Conservation (phyloP, 805 yeast species). For the Geotrichum ghanense region DNA sequence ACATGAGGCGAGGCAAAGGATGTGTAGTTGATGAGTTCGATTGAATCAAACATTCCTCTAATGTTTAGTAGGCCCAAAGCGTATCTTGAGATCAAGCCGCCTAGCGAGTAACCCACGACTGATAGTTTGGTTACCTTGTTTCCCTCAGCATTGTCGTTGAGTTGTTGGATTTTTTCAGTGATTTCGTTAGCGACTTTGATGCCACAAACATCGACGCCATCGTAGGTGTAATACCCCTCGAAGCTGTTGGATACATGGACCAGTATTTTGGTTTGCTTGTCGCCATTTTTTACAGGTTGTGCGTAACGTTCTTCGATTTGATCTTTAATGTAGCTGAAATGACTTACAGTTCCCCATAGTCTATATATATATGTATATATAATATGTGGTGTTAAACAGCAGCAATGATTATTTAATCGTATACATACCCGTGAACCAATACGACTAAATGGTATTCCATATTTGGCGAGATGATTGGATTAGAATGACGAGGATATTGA, state of each 20-base stretch:
- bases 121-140: conserved; percentile 51
- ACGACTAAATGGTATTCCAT: conserved; percentile 43
- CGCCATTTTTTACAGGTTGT: conserved; percentile 8
- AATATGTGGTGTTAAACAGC: too few species aligned
- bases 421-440: conserved; percentile 46
- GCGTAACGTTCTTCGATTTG: conserved; percentile 30
- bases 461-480: too few species aligned
- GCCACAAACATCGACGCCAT: conserved; percentile 82
- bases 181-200: conserved; percentile 63
- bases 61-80: conserved; percentile 60
- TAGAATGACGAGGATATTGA: too few species aligned
- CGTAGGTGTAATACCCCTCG: conserved; percentile 68
- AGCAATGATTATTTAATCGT: neutral
- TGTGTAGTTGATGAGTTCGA: conserved; percentile 48
- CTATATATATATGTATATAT: conserved; percentile 5
- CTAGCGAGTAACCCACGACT: conserved; percentile 78
- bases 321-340: conserved; percentile 48
- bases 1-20: conserved; percentile 65
- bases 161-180: conserved; percentile 25
- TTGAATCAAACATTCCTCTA: conserved; percentile 38
- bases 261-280: conserved; percentile 17
- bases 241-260: conserved; percentile 48
- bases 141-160: conserved; percentile 15
- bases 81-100: conserved; percentile 76
- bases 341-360: conserved; percentile 67